Base-by-base conservation (phyloP, 139 green algal species). In the Spirogloea muscicola region DNA sequence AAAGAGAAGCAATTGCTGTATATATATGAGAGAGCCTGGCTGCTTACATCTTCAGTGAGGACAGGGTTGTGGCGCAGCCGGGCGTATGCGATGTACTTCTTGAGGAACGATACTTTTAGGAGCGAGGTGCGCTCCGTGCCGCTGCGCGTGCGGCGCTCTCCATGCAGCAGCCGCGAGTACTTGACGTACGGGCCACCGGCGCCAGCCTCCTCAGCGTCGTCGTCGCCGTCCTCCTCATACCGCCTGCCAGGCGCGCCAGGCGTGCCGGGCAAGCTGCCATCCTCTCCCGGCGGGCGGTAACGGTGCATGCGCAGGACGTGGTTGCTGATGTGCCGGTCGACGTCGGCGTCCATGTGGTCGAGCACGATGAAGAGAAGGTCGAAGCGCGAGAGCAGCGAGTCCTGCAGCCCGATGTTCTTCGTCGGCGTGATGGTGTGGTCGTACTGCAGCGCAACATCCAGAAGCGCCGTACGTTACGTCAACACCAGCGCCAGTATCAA, bases 341-440 rank as follows among this genome's bases (percentile, higher is more conserved):
- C 71, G 18, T 88, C 58, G 6, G 86, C 77, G 41, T 89, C 87
- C 74, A 90, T 93, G 67, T 91, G 87, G 87, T 99, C 94, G 37
- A 96, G 85, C 70, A 98, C 87, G 36, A 98, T 88, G 66, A 99
- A 98, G 16, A 98, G 82, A 77, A 98, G 86, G 84, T 99, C 94
- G 76, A 99, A 99, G 63, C 94, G 92, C 1, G 91, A 97, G 40
- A 99, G 87, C 75, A 99, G 86, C 2, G 91, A 96, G 87, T 98
- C 94, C 36, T 94, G 94, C 70, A 99, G 87, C 62, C 91, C 91
- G 63, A 99, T 95, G 85, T 99, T 99, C 44, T 85, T 82, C 18
- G 86, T 91, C 60, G 96, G 87, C 48, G 82, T 88, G 62, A 93
- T 88, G 75, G 77, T 83, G 64, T 90, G 84, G 84, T 95, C 89